Conservation (phyloP, 352 stramenopile genomes). For the Phytopythium delawarense region DNA sequence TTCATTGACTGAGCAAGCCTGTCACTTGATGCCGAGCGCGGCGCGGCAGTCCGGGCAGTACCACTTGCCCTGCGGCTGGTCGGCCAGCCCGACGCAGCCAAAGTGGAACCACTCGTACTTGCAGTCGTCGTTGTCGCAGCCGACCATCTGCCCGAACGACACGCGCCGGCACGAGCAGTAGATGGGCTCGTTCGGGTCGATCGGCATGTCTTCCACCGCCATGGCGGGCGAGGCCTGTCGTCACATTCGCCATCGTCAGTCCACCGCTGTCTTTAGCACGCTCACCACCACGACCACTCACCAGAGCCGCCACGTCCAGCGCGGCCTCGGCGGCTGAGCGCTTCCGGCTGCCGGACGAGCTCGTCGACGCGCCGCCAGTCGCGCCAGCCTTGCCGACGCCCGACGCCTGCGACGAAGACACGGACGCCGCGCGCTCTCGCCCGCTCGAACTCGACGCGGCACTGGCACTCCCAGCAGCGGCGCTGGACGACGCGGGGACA, state of each 20-base stretch:
- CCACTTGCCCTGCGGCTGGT: constrained; percentile 79
- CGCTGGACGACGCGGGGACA: constrained; percentile 6
- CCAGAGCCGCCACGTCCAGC: constrained; percentile 27
- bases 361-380: constrained; percentile 9
- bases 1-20: no score
- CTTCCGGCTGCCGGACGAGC: constrained; percentile 32
- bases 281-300: constrained; percentile 6
- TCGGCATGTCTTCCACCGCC: constrained; percentile 69
- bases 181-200: constrained; percentile 86
- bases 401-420: constrained; percentile 12
- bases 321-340: constrained; percentile 32
- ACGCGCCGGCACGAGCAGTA: constrained; percentile 86
- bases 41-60: constrained; percentile 81
- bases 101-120: constrained; percentile 94
- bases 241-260: background rate
- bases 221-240: constrained; percentile 23
- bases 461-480: background rate
- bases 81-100: constrained; percentile 81
- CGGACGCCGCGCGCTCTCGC: constrained; percentile 17
- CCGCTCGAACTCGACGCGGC: constrained; percentile 13
- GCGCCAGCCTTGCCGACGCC: constrained; percentile 2
- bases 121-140: constrained; percentile 91
- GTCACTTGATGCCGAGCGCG: constrained; percentile 65
- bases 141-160: constrained; percentile 91
- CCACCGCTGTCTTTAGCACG: background rate